Percentiles rank a stretch among this genome's conserved stretches.
Conservation (phyloP, 163 green algal species). For the Coccomyxa subellipsoidea region DNA sequence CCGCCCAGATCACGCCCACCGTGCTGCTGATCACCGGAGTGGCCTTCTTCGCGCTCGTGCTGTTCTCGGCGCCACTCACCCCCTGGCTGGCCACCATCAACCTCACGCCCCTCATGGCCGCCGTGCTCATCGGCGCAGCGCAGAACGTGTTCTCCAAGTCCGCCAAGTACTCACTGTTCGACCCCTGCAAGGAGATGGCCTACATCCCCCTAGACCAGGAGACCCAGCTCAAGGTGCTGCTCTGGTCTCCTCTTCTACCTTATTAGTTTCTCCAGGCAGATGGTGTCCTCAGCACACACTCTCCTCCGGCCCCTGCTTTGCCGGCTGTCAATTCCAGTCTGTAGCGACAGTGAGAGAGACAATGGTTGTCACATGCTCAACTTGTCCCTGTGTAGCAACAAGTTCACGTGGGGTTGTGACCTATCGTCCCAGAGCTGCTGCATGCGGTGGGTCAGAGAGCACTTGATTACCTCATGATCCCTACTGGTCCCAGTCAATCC, state of each 20-base stretch:
- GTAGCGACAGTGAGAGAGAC: too few species aligned
- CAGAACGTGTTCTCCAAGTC: conserved; percentile 99
- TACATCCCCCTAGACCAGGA: conserved; percentile 97
- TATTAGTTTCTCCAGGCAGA: neutral
- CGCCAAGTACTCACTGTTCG: conserved; percentile 98
- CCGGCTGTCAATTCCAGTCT: too few species aligned
- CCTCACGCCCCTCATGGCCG: conserved; percentile 91
- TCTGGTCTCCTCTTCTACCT: neutral
- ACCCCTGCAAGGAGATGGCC: conserved; percentile 99
- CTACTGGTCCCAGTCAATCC: too few species aligned
- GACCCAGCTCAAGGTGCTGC: conserved; percentile 59
- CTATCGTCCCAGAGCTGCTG: too few species aligned
- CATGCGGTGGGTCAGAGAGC: too few species aligned
- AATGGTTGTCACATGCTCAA: too few species aligned
- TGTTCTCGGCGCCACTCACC: conserved; percentile 73
- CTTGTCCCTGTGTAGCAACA: too few species aligned
- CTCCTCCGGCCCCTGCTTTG: too few species aligned
- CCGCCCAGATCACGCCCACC: conserved; percentile 92
- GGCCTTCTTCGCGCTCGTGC: conserved; percentile 93
- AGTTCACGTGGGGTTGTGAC: too few species aligned
- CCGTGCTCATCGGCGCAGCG: conserved; percentile 91
- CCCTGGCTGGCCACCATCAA: conserved; percentile 75
- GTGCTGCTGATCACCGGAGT: conserved; percentile 93
- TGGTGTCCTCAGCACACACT: neutral
- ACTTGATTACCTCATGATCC: too few species aligned